A percentile compares a stretch with the other conserved stretches of the same genome.
Conservation (phyloP, 495 filamentous ascomycete species). For the Hyaloscypha variabilis region DNA sequence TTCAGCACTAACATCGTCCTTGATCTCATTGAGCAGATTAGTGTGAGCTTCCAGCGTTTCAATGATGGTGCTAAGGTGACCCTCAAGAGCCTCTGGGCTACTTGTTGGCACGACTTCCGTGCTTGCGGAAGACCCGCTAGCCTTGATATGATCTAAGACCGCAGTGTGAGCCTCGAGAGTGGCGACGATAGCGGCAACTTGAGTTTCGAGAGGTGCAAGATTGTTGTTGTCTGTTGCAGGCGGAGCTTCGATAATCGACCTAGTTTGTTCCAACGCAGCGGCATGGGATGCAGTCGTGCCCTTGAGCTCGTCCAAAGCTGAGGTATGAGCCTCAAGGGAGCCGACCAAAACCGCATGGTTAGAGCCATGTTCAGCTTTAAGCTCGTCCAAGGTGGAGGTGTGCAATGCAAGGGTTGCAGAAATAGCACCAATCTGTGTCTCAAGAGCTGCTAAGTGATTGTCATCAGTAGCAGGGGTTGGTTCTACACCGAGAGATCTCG, state of each 20-base stretch:
- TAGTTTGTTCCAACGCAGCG: background rate
- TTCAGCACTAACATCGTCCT: conserved; percentile 30
- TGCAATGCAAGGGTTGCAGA: background rate
- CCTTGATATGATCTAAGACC: background rate
- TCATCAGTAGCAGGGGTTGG: conserved; percentile 2
- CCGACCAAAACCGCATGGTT: conserved; percentile 9
- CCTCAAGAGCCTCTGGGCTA: background rate
- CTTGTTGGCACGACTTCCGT: conserved; percentile 14
- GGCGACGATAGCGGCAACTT: conserved; percentile 4
- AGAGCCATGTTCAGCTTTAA: background rate
- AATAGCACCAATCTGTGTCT: conserved; percentile 1
- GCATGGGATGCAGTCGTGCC: background rate
- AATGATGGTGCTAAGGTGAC: conserved; percentile 18
- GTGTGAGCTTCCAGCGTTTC: conserved; percentile 23
- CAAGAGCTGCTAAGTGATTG: background rate
- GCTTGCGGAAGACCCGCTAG: background rate
- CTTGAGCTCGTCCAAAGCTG: conserved; percentile 19
- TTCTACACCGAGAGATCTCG: background rate
- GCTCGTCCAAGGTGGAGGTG: background rate
- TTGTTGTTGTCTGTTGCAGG: background rate
- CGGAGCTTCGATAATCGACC: background rate
- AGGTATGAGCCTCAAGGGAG: background rate
- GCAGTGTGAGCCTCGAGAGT: background rate
- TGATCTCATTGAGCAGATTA: conserved; percentile 27
- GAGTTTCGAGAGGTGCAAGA: background rate